Conservation (phyloP, 2,329 filamentous ascomycete species). For the Clonostachys rhizophaga region DNA sequence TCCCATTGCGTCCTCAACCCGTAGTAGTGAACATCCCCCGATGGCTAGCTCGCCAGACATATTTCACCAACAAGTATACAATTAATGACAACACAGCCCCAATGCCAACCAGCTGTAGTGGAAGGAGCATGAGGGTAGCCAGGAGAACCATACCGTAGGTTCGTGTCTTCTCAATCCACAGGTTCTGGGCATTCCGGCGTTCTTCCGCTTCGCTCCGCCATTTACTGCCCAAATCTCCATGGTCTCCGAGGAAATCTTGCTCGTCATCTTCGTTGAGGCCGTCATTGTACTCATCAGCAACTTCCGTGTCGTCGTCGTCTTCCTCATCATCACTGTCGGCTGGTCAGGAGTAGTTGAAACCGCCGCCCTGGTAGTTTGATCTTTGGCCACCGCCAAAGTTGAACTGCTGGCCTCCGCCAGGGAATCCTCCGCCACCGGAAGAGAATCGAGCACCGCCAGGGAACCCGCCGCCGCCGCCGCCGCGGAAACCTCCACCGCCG, state of each 20-base stretch:
- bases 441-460: slow-evolving; percentile 44
- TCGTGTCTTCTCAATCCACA: slow-evolving; percentile 33
- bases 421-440: slow-evolving; percentile 29
- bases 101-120: slow-evolving; percentile 30
- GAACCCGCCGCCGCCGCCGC: slow-evolving; percentile 43
- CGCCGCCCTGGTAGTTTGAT: slow-evolving; percentile 25
- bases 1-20: too few species aligned
- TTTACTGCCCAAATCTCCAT: slow-evolving; percentile 12
- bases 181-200: slow-evolving; percentile 25
- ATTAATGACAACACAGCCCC: slow-evolving; percentile 25
- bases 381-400: slow-evolving; percentile 40
- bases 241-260: slow-evolving; percentile 9
- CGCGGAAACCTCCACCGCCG: slow-evolving; percentile 46
- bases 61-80: slow-evolving; percentile 32
- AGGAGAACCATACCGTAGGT: slow-evolving; percentile 33
- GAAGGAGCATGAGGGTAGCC: slow-evolving; percentile 41
- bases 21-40: too few species aligned
- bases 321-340: slow-evolving; percentile 27
- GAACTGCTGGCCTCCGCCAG: slow-evolving; percentile 46
- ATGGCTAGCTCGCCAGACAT: too few species aligned
- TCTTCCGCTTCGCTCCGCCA: slow-evolving; percentile 18
- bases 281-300: slow-evolving; percentile 14
- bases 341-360: slow-evolving; percentile 46
- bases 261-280: slow-evolving; percentile 15
- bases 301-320: slow-evolving; percentile 22